Conservation (phyloP, 2,329 filamentous ascomycete species). For the Diaporthe humulicola region DNA sequence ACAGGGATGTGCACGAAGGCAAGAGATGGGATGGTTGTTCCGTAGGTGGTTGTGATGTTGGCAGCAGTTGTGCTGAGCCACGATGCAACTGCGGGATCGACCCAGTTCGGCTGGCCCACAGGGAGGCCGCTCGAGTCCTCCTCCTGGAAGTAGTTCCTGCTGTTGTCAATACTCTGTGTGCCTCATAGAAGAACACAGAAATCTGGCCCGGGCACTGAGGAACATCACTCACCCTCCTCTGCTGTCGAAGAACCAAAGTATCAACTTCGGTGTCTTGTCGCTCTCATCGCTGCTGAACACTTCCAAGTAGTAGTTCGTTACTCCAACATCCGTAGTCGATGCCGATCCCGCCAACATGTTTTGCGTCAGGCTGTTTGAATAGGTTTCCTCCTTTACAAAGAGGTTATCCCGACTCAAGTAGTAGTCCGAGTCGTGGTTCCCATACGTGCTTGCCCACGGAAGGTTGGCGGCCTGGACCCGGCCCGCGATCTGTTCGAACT, state of each 20-base stretch:
- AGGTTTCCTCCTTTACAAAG: conserved; percentile 32
- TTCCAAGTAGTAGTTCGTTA: conserved; percentile 36
- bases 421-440: conserved; percentile 63
- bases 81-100: conserved; percentile 56
- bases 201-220: not conserved
- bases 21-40: conserved; percentile 57
- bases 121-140: conserved; percentile 40
- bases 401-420: conserved; percentile 55
- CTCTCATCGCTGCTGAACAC: conserved; percentile 19
- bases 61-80: conserved; percentile 58
- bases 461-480: conserved; percentile 59
- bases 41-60: conserved; percentile 45
- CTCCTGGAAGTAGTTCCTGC: conserved; percentile 37
- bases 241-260: conserved; percentile 75
- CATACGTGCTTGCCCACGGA: conserved; percentile 66
- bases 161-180: not conserved
- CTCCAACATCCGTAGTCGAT: conserved; percentile 25
- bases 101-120: conserved; percentile 55
- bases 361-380: conserved; percentile 37
- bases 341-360: conserved; percentile 25
- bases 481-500: conserved; percentile 60
- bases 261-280: conserved; percentile 42
- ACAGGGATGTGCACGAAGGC: conserved; percentile 64
- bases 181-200: no score
- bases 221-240: conserved; percentile 53